Evolutionary conservation across 768 basidiomycete species (phyloP), one percentile per base, ranked within the genome.

Genomic region (Boletus subcaerulescens): DNA sequence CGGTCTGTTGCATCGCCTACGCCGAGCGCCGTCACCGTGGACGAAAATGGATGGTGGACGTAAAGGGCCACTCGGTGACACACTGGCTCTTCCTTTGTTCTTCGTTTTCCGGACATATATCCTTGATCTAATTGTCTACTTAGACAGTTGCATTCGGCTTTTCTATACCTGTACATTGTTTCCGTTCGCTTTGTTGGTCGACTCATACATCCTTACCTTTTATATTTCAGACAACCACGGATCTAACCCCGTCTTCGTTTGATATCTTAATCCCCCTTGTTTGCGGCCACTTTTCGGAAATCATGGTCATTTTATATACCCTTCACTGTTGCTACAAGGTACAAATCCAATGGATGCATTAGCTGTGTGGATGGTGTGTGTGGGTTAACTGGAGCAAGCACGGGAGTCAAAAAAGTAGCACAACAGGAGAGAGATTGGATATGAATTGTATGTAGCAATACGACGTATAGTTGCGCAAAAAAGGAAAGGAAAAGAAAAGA

Each of bases 11-110:
- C 84, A 14, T 93, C 91, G 2, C 91, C 91, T 9, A 85, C 91
- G 26, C 85, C 83, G 24, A 93, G 91, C 63, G 81, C 75, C 2
- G 84, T 86, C n/a, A 89, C 88, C 1, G 75, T 82, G 54, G 82
- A 82, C 40, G 77, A 83, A 2, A 86, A 93, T 45, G 91, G 91
- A 35, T 93, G 91, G 91, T 93, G 84, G 81, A 73, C 75, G 62
- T 89, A 69, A 42, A 14, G 15, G 40, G 46, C 20, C 26, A 14
- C 39, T 48, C 22, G 18, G 39, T 41, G 44, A 42, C 47, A 57
- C n/a, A 17, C 14, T 18, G 36, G 44, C 15, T 47, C 26, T 42
- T 50, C 42, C 39, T 40, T 35, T 24, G 10, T 32, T 18, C 38
- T n/a, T 24, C 24, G 9, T 29, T 29, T 58, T 44, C 20, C 17